Evolutionary conservation across 805 yeast genomes (phyloP), one percentile per base, ranked within the genome.

Genomic region (Metschnikowia proteae): DNA sequence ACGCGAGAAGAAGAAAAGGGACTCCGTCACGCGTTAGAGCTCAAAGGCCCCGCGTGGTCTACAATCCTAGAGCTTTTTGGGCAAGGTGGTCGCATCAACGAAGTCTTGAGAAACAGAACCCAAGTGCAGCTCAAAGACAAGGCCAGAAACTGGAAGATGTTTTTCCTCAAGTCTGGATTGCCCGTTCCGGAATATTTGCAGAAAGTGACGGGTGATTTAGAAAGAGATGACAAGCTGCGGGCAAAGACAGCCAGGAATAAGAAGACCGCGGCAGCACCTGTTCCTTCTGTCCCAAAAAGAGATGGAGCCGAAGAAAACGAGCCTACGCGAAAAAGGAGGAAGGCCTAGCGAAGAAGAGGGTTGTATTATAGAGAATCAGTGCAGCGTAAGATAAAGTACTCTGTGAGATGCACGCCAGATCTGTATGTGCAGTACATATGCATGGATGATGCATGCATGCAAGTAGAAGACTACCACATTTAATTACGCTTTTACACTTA

Each of bases 81-180:
- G 1, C 87, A 96, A 3, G 98, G 98, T 6, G 99, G 99, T 3
- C 78, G 84, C 40, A 76, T 86, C 26, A 82, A 84, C 36, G 98
- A 94, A 63, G 80, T 83, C 1, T 74, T 94, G 57, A 92, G 89
- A 66, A 87, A 89, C 63, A 75, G 99, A 62, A 84, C 86, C 3
- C 96, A 90, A 60, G 88, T 92, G 13, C 99, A 94, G 63, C 75
- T 94, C 50, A 94, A 94, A 65, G 99, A 94, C 64, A 94, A 94
- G 64, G 98, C 98, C 0, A 78, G 99, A 56, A 94, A 94, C 63
- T 86, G 97, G 89, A 94, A 94, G 64, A 79, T 91, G 80, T 83
- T 84, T 55, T 89, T 85, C 63, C 70, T 90, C 50, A 87, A 89
- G 60, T 78, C 83, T 45, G 87, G 86, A 1, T 66, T 82, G 33